Percentiles rank a stretch among this genome's conserved stretches.
These are phyloP conservation scores for Stentor coeruleus DNA, from an alignment of 73 alveolate species.

Conservation along the genomic window DNA sequence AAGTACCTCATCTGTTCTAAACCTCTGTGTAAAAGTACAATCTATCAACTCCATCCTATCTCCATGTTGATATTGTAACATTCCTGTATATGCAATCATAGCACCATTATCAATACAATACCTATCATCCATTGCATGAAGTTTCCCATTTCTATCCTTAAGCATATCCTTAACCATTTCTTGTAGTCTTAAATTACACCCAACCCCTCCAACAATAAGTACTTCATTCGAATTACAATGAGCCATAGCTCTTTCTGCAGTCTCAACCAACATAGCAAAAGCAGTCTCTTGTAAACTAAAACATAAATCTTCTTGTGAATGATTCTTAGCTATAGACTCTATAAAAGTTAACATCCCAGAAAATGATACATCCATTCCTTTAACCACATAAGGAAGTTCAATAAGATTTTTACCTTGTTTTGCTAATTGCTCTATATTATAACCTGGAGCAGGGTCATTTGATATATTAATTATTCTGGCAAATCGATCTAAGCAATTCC, in stretches of 20 bases:
- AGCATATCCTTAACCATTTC: conserved; percentile 96
- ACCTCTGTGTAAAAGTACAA: conserved; percentile 91
- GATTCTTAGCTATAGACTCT: conserved; percentile 66
- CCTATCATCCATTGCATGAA: conserved; percentile 98
- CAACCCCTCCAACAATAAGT: conserved; percentile 98
- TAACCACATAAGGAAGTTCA: conserved; percentile 94
- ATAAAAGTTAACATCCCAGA: conserved; percentile 89
- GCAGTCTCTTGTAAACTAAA: conserved; percentile 92
- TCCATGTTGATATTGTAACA: conserved; percentile 75
- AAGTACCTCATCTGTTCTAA: conserved; percentile 97
- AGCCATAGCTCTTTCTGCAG: conserved; percentile 99
- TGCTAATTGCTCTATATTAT: conserved; percentile 94
- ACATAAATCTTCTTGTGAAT: conserved; percentile 86
- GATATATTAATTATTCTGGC: conserved; percentile 93
- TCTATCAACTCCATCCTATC: conserved; percentile 77
- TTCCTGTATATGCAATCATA: conserved; percentile 99
- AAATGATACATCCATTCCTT: conserved; percentile 98
- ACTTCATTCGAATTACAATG: conserved; percentile 97
- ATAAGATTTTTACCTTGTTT: conserved; percentile 81
- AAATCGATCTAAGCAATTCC: conserved; percentile 96
- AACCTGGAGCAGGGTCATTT: conserved; percentile 99
- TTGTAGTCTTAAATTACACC: conserved; percentile 94
- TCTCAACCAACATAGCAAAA: conserved; percentile 97
- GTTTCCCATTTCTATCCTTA: conserved; percentile 94
- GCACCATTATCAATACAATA: conserved; percentile 99